Evolutionary conservation across 768 basidiomycete species (phyloP).

Genomic region (Suillus subaureus): DNA sequence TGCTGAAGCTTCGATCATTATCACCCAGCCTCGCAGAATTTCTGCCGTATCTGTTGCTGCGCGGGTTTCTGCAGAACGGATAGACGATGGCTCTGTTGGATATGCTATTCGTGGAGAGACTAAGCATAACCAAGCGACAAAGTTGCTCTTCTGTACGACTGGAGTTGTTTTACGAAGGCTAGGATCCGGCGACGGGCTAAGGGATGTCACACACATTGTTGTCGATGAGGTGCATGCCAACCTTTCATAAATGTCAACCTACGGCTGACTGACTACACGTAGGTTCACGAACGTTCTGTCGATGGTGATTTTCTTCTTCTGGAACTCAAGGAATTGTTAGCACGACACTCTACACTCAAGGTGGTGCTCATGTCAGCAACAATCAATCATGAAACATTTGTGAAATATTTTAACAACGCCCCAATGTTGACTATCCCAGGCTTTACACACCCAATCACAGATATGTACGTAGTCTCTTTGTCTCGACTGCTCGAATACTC

Average conservation of each 20-base stretch:
- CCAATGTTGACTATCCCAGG: constrained; percentile 87
- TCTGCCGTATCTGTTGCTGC: constrained; percentile 88
- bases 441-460: constrained; percentile 73
- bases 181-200: constrained; percentile 69
- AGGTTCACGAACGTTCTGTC: constrained; percentile 92
- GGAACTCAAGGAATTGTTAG: constrained; percentile 76
- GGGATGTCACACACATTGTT: constrained; percentile 78
- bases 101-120: constrained; percentile 90
- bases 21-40: constrained; percentile 89
- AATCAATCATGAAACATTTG: constrained; percentile 86
- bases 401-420: constrained; percentile 79
- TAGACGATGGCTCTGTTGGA: constrained; percentile 78
- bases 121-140: constrained; percentile 64
- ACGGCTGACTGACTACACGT: constrained; percentile 7
- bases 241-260: not conserved
- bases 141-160: constrained; percentile 89
- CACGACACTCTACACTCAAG: constrained; percentile 65
- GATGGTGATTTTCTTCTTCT: constrained; percentile 90
- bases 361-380: constrained; percentile 94
- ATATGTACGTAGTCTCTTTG: constrained; percentile 50
- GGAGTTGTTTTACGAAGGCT: constrained; percentile 87
- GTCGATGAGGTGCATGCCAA: constrained; percentile 76
- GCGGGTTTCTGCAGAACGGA: constrained; percentile 81
- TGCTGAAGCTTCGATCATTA: constrained; percentile 69
- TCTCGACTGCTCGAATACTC: not conserved